Base-by-base conservation (phyloP, 73 alveolate genomes). In the Tetrahymena elliotti region DNA sequence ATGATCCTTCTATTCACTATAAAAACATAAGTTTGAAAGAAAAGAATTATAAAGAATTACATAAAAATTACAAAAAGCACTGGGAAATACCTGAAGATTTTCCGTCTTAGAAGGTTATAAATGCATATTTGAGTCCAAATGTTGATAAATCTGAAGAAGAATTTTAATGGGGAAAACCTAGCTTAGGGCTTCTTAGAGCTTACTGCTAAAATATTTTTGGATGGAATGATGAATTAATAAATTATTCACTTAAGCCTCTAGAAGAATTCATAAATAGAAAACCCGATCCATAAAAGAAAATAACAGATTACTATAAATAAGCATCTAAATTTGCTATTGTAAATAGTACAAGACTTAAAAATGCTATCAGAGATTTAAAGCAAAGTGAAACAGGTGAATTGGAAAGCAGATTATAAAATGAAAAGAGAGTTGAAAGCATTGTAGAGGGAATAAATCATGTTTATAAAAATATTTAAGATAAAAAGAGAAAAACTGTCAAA, bases 51-150 rank as follows among this genome's bases (percentile, higher is more conserved):
- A 97, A 97, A 47, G 94, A 94, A 54, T 84, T 93, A 37, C 99
- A 97, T 96, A 95, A 93, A 94, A 97, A 97, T 33, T 95, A 95
- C 93, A 95, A 96, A 35, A 97, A 94, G 84, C 97, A 96, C 88
- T 97, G 99, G 99, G 99, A 97, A 93, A 93, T 97, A 68, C 99
- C 99, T 15, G 35, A 82, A 10, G 97, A 97, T 31, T 97, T 97
- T 93, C 99, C 99, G 5, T 93, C 84, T 20, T 37, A 40, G 7
- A 97, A 94, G 36, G 98, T 97, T 12, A 92, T 96, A 12, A 36
- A 95, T 15, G 98, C 97, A 5, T 97, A 97, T 82, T n/a, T 27
- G 22, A 94, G 94, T 18, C 99, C 99, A 5, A 35, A 84, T 15
- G 95, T 97, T 22, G 98, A 96, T 38, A 84, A 41, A 16, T 93